Percentiles rank a stretch among this genome's conserved stretches.
These are phyloP conservation scores for Kodamaea alishanica DNA, from an alignment of 1,139 yeast genomes.

Conservation along the genomic window DNA sequence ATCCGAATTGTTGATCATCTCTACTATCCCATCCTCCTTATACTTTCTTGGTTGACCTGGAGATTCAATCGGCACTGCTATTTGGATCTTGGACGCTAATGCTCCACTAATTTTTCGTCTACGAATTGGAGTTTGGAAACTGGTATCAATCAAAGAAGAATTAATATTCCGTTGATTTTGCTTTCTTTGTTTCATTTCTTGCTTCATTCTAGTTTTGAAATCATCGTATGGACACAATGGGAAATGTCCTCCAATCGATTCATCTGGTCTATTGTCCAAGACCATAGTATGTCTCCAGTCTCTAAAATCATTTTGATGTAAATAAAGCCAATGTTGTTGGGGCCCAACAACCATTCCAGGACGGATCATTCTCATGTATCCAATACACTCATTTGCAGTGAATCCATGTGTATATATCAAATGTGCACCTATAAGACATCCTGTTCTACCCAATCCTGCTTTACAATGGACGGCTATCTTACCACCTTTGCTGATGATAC, in stretches of 20 bases:
- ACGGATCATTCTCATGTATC: constrained; percentile 90
- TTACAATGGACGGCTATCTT: constrained; percentile 97
- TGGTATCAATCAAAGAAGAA: constrained; percentile 36
- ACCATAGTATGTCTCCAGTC: constrained; percentile 96
- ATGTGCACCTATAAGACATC: constrained; percentile 96
- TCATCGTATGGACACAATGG: constrained; percentile 63
- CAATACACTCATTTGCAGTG: constrained; percentile 95
- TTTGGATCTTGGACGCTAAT: constrained; percentile 61
- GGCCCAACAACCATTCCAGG: constrained; percentile 99
- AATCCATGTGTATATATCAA: constrained; percentile 93
- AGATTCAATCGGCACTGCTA: constrained; percentile 84
- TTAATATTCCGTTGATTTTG: constrained; percentile 30
- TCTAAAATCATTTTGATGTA: constrained; percentile 92
- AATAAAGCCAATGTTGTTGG: constrained; percentile 96
- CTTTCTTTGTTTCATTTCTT: constrained; percentile 41
- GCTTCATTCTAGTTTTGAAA: constrained; percentile 46
- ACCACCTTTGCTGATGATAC: constrained; percentile 78
- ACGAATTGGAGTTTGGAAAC: constrained; percentile 68
- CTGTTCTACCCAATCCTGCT: constrained; percentile 97
- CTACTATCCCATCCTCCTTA: constrained; percentile 31
- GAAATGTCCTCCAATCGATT: constrained; percentile 70
- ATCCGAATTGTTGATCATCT: constrained; percentile 38
- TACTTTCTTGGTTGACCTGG: constrained; percentile 97
- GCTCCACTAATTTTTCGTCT: constrained; percentile 70
- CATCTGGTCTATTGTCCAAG: constrained; percentile 67